Evolutionary conservation across 768 basidiomycete genomes (phyloP).

Genomic region (Agaricus blazei): DNA sequence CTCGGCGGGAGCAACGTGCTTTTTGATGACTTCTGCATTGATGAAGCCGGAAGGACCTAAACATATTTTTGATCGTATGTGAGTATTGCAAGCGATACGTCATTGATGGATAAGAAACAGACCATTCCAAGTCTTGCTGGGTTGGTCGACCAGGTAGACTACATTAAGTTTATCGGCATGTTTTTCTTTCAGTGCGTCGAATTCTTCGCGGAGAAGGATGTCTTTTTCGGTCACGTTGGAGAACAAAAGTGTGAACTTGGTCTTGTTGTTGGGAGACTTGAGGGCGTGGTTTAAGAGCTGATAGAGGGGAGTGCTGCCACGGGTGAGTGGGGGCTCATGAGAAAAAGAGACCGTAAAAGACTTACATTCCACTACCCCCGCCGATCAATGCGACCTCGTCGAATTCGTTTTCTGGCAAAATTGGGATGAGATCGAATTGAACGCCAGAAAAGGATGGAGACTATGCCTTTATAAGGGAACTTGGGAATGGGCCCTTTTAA

Average conservation of each 20-base stretch:
- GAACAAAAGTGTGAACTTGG: slow-evolving; percentile 90
- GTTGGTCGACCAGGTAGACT: slow-evolving; percentile 84
- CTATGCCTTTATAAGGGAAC: slow-evolving; percentile 75
- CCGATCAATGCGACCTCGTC: slow-evolving; percentile 87
- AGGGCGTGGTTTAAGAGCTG: slow-evolving; percentile 75
- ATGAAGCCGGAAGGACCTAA: slow-evolving; percentile 72
- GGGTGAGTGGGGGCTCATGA: background rate
- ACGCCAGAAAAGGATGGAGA: background rate
- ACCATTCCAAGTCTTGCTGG: slow-evolving; percentile 55
- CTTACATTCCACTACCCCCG: slow-evolving; percentile 90
- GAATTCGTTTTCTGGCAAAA: slow-evolving; percentile 62
- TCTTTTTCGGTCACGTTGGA: slow-evolving; percentile 88
- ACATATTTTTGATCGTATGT: background rate
- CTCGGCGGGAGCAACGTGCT: slow-evolving; percentile 61
- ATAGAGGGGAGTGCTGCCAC: slow-evolving; percentile 71
- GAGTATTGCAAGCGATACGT: background rate
- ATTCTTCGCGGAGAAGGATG: slow-evolving; percentile 79
- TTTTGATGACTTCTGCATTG: slow-evolving; percentile 63
- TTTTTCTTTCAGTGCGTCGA: slow-evolving; percentile 65
- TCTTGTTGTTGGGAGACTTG: slow-evolving; percentile 74
- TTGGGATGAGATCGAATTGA: background rate
- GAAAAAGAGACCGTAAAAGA: slow-evolving; percentile 7
- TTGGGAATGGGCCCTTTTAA: slow-evolving; percentile 93
- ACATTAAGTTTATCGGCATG: slow-evolving; percentile 72
- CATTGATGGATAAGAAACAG: slow-evolving; percentile 11